These are phyloP conservation scores for Lachnellula hyalina DNA, from an alignment of 2,329 filamentous ascomycete genomes.

Conservation along the genomic window DNA sequence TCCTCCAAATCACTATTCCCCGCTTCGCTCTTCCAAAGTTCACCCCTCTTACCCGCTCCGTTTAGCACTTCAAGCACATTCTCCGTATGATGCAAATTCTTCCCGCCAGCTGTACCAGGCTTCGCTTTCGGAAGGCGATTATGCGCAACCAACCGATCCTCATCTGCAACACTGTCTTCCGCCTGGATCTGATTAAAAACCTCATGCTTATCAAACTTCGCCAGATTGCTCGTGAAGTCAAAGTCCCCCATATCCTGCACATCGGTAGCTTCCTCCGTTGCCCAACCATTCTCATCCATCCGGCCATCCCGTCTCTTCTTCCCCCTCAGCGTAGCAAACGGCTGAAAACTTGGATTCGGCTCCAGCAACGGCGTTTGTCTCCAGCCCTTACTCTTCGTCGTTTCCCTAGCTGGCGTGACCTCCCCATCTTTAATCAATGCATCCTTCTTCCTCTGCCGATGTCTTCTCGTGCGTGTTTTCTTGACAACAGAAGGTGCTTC, in stretches of 20 bases:
- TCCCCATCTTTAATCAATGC: constrained; percentile 32
- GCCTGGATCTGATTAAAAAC: constrained; percentile 90
- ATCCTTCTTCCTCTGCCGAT: constrained; percentile 34
- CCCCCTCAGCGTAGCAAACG: constrained; percentile 56
- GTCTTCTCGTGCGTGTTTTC: constrained; percentile 40
- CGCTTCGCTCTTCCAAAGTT: constrained; percentile 67
- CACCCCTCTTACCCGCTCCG: constrained; percentile 25
- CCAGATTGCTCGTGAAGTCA: constrained; percentile 83
- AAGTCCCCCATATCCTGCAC: constrained; percentile 92
- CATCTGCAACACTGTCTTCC: constrained; percentile 83
- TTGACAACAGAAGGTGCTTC: constrained; percentile 19
- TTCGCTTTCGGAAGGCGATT: constrained; percentile 60
- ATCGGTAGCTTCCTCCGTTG: constrained; percentile 92
- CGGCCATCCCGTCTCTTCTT: constrained; percentile 40
- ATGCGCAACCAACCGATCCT: constrained; percentile 83
- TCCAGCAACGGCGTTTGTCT: constrained; percentile 62
- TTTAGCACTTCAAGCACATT: constrained; percentile 71
- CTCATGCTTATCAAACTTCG: constrained; percentile 89
- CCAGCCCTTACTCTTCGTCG: constrained; percentile 57
- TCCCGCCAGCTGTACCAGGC: constrained; percentile 70
- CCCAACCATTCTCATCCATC: constrained; percentile 74
- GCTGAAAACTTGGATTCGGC: constrained; percentile 57
- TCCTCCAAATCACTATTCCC: constrained; percentile 46
- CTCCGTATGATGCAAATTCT: constrained; percentile 87
- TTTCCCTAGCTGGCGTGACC: constrained; percentile 39